These are phyloP conservation scores for Naematelia encephala DNA, from an alignment of 768 basidiomycete species.

Conservation along the genomic window DNA sequence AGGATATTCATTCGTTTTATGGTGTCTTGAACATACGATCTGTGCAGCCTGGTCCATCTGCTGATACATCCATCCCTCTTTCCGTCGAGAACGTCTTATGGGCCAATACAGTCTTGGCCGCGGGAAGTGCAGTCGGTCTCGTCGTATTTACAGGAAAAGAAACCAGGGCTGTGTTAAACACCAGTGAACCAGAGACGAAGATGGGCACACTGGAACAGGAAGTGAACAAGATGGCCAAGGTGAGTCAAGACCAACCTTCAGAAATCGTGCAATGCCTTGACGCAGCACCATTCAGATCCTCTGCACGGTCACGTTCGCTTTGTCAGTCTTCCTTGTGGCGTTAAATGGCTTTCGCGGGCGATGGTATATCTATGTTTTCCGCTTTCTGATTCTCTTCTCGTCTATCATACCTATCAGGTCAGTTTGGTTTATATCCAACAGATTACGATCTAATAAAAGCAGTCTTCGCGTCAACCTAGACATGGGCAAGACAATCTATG, in stretches of 20 bases:
- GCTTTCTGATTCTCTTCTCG: constrained; percentile 96
- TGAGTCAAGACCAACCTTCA: constrained; percentile 50
- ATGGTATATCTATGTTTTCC: constrained; percentile 94
- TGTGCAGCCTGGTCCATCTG: constrained; percentile 16
- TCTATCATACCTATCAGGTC: constrained; percentile 99
- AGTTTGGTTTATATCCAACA: constrained; percentile 33
- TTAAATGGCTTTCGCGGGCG: constrained; percentile 91
- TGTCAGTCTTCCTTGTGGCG: constrained; percentile 88
- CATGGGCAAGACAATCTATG: constrained; percentile 99
- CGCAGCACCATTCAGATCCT: constrained; percentile 71
- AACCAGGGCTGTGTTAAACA: constrained; percentile 97
- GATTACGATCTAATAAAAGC: constrained; percentile 1
- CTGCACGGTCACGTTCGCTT: constrained; percentile 85
- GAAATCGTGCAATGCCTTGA: not conserved
- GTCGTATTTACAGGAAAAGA: constrained; percentile 92
- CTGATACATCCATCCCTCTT: constrained; percentile 59
- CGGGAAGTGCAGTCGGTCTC: constrained; percentile 86
- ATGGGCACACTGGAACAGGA: constrained; percentile 86
- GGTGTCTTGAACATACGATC: constrained; percentile 72
- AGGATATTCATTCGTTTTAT: constrained; percentile 93
- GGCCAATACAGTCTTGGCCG: constrained; percentile 96
- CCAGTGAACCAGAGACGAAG: constrained; percentile 93
- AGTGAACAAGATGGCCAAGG: constrained; percentile 94
- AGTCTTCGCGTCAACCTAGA: constrained; percentile 98
- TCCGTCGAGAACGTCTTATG: constrained; percentile 93